Evolutionary conservation across 2,329 filamentous ascomycete species (phyloP), one percentile per base, ranked within the genome.

Genomic region (Aspergillus sp.): DNA sequence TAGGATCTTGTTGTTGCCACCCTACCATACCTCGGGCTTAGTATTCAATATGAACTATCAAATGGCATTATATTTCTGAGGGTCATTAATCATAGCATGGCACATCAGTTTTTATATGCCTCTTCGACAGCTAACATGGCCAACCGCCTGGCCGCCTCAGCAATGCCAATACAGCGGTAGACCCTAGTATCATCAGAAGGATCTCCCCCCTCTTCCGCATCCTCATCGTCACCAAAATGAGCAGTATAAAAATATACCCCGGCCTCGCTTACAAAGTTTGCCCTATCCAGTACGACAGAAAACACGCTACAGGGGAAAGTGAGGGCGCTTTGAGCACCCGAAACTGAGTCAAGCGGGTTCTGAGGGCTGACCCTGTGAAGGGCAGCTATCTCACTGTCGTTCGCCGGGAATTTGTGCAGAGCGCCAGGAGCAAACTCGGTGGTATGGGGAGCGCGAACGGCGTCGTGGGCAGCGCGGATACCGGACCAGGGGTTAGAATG

Each of bases 181-280:
- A 45, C 13, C 42, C 9, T 22, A 1, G 19, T 45, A 24, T 45
- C 42, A 1, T 30, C 27, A 30, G 27, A 30, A 4, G 11, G 42
- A 13, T 17, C 1, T n/a, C 5, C 39, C 39, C 5, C 39, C 4
- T 17, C 1, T 42, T 17, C 0, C 1, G 17, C 9, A 17, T 1
- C 1, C 8, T 4, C 40, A 17, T 17, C 17, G 1, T n/a, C 1
- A 3, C 19, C 42, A 20, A n/a, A 12, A 0, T 45, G 22, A 27
- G 42, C 19, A 20, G 41, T 59, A n/a, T 58, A 62, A 47, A 59
- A 64, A 30, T 57, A 63, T 17, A 64, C 52, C 2, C 62, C 62
- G 5, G 41, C 22, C 40, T 64, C 61, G 11, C 41, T 47, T 27
- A 61, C 52, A 57, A 63, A 64, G 4, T 44, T 57, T 7, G 52